Base-by-base conservation (phyloP, 345 rosid species). In the Dipteronia sinensis region DNA sequence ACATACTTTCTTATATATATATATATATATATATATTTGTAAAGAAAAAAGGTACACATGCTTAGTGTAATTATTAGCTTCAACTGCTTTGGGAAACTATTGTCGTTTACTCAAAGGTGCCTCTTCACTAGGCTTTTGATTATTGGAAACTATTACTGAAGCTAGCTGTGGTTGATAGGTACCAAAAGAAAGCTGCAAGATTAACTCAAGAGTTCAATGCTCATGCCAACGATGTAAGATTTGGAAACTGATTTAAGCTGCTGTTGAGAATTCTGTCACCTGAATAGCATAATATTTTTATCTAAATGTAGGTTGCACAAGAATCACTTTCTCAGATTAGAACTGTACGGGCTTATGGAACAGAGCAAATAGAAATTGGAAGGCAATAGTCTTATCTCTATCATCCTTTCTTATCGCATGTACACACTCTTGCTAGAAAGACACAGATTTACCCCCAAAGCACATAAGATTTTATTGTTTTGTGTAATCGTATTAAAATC, bases 121-220 rank as follows among this genome's bases (percentile, higher is more conserved):
- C 25, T 23, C 10, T 51, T 62, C 34, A 23, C 3, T 1, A 59
- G 65, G 55, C 10, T 61, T 47, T 62, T 67, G 58, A 47, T 31
- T 17, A 56, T 12, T 27, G 2, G 17, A 27, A n/a, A 56, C 17
- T 71, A 68, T 31, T 22, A 74, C n/a, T 67, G 42, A 70, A 27
- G 40, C 55, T n/a, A 40, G 42, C 53, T 65, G n/a, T 58, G 68
- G 71, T 83, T 76, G 34, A 46, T 77, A 89, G 92, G 86, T 89
- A 83, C 79, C 90, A 81, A 75, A 89, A 76, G 83, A 80, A 67
- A 75, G 89, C 90, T 78, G 85, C 92, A 22, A 79, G 73, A 86
- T 77, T 87, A 71, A 84, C 82, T 75, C 92, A 89, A 78, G 89
- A 83, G 63, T 80, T 80, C 67, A 80, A 82, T 73, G 88, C 90